These are phyloP conservation scores for Polytrichum commune DNA, from an alignment of 225 moss, liverwort and hornwort genomes.

Conservation along the genomic window DNA sequence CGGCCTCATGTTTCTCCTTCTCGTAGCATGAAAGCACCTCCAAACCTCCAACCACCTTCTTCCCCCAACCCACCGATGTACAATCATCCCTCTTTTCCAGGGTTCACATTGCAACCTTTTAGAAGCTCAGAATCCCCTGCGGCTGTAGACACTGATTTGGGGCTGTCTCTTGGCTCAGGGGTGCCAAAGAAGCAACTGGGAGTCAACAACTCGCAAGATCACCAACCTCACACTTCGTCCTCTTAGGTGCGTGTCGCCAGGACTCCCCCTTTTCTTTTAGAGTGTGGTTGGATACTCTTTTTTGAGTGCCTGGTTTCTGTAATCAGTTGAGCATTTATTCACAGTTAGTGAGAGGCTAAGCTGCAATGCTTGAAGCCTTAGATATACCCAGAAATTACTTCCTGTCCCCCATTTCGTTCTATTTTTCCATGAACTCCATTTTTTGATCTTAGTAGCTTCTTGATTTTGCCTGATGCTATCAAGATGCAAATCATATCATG, in stretches of 20 bases:
- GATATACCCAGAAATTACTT: background rate
- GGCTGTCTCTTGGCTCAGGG: constrained; percentile 38
- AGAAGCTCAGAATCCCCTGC: constrained; percentile 22
- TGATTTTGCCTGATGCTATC: background rate
- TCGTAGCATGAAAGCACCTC: constrained; percentile 10
- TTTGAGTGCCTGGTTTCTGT: background rate
- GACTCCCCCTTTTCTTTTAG: background rate
- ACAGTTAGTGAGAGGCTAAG: background rate
- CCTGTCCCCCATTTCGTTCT: background rate
- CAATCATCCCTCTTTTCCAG: constrained; percentile 23
- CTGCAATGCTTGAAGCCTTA: background rate
- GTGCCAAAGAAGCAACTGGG: constrained; percentile 23
- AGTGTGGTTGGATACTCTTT: background rate
- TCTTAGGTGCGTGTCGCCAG: background rate
- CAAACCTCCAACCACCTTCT: constrained; percentile 11
- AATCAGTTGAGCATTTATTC: background rate
- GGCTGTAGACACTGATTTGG: constrained; percentile 31
- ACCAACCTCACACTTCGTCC: constrained; percentile 13
- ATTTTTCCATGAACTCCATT: background rate
- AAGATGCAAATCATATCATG: too few species aligned
- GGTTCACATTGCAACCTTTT: constrained; percentile 14
- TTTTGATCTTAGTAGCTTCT: background rate
- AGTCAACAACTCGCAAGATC: constrained; percentile 17
- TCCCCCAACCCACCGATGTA: constrained; percentile 12
- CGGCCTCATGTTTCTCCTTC: constrained; percentile 15